Conservation (phyloP, 1,284 basidiomycete species). For the Termitomyces sp. region DNA sequence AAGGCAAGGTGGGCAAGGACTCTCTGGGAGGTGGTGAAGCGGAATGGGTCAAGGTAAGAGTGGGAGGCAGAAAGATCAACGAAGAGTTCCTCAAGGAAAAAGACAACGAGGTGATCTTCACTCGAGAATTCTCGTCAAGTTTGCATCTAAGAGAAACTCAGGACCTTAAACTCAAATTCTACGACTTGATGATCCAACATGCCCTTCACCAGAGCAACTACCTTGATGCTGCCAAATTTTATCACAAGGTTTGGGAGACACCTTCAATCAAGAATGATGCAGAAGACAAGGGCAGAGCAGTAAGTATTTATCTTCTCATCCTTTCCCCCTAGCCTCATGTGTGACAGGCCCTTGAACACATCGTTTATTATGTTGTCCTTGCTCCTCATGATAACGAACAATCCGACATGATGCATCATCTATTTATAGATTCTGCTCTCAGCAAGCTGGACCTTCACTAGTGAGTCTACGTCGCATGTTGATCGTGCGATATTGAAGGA, state of each 20-base stretch:
- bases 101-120: slow-evolving; percentile 71
- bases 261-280: slow-evolving; percentile 84
- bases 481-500: neutral
- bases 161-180: slow-evolving; percentile 95
- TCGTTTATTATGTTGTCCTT: slow-evolving; percentile 92
- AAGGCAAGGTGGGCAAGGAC: slow-evolving; percentile 54
- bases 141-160: slow-evolving; percentile 27
- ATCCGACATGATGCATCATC: slow-evolving; percentile 90
- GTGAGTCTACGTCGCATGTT: slow-evolving; percentile 42
- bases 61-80: slow-evolving; percentile 93
- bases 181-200: slow-evolving; percentile 94
- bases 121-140: slow-evolving; percentile 2
- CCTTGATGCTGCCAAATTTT: slow-evolving; percentile 93
- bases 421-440: slow-evolving; percentile 76
- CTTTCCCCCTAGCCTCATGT: slow-evolving; percentile 7
- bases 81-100: slow-evolving; percentile 88
- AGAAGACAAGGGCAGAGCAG: slow-evolving; percentile 66
- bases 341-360: slow-evolving; percentile 80
- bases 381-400: slow-evolving; percentile 97
- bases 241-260: slow-evolving; percentile 96
- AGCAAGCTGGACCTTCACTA: slow-evolving; percentile 81
- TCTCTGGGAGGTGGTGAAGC: slow-evolving; percentile 65
- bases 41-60: slow-evolving; percentile 89
- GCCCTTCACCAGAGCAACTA: slow-evolving; percentile 83
- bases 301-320: slow-evolving; percentile 32